Evolutionary conservation across 2,329 filamentous ascomycete species (phyloP), one percentile per base, ranked within the genome.

Genomic region (Cercospora sp.): DNA sequence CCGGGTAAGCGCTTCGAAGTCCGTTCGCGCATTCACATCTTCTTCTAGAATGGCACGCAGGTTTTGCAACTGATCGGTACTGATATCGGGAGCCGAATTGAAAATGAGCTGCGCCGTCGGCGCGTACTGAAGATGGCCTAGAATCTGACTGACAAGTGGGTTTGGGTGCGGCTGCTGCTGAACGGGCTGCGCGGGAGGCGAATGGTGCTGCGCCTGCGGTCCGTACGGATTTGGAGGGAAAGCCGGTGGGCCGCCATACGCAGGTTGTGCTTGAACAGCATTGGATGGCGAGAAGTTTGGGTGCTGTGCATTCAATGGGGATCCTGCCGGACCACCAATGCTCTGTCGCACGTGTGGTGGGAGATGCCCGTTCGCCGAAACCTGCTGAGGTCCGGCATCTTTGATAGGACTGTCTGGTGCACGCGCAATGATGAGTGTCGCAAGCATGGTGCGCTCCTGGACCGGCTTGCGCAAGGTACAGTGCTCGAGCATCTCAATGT

Each of bases 401-500:
- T 69, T 61, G 13, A 62, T 28, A 26, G 68, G 68, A 51, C 51
- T 69, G 16, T 75, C 77, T 0, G 80, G 80, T 57, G 88, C 86
- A 60, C 90, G 89, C 40, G 91, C 88, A 71, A 96, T 92, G 3
- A 97, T 92, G 70, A 98, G 91, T 1, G 94, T 91, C 23, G 94
- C 88, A 8, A 98, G 83, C 40, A 99, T 83, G 81, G 95, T 88
- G 1, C 92, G 89, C 72, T 96, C 90, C 0, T 88, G 84, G 16
- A 91, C 86, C 2, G 87, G 86, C 67, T 87, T 85, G 55, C 94
- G 91, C 33, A 97, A 87, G 31, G 88, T 87, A 78, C 94, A 94
- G 73, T 94, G 91, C 70, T 92, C 90, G n/a, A 98, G 86, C 75
- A 97, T 91, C 69, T 93, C 87, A 79, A 97, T 88, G 74, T 97